phyloP scores from a whole-genome alignment of 2,329 filamentous ascomycete genomes.

The Chlorencoelia australis region DNA sequence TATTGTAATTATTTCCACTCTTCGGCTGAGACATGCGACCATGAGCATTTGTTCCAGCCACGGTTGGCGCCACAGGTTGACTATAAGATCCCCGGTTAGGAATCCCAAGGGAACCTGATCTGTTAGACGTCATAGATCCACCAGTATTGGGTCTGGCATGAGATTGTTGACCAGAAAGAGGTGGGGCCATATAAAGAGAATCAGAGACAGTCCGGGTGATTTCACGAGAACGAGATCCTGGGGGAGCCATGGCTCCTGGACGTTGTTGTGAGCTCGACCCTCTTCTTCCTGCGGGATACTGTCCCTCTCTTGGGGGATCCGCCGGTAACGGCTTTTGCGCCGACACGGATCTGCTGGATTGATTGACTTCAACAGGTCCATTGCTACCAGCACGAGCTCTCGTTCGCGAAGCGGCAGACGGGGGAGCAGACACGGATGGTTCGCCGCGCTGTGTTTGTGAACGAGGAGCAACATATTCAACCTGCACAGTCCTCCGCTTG shows the following conservation, averaged over 20 bases:
- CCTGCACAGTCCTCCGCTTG: constrained; percentile 89
- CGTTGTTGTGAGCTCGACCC: constrained; percentile 22
- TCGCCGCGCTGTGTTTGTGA: constrained; percentile 68
- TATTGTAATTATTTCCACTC: constrained; percentile 55
- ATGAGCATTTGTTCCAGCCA: constrained; percentile 81
- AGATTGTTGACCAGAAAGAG: constrained; percentile 28
- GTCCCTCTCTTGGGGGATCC: constrained; percentile 44
- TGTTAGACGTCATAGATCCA: constrained; percentile 63
- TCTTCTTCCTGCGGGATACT: constrained; percentile 33
- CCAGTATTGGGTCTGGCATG: constrained; percentile 64
- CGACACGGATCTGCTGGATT: constrained; percentile 29
- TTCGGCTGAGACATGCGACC: constrained; percentile 77
- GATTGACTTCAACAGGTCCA: constrained; percentile 37
- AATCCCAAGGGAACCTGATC: constrained; percentile 40
- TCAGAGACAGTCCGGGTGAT: constrained; percentile 45
- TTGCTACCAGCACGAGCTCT: constrained; percentile 44
- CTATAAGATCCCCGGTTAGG: constrained; percentile 76
- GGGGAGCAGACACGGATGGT: constrained; percentile 21
- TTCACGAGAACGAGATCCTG: constrained; percentile 38
- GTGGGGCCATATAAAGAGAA: constrained; percentile 40
- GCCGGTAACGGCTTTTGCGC: constrained; percentile 50
- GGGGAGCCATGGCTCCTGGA: constrained; percentile 34
- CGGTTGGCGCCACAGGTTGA: constrained; percentile 75
- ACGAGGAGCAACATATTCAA: constrained; percentile 90
- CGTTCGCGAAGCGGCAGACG: constrained; percentile 32